Base-by-base conservation (phyloP, 1,284 basidiomycete genomes). In the Ustilago esculenta region DNA sequence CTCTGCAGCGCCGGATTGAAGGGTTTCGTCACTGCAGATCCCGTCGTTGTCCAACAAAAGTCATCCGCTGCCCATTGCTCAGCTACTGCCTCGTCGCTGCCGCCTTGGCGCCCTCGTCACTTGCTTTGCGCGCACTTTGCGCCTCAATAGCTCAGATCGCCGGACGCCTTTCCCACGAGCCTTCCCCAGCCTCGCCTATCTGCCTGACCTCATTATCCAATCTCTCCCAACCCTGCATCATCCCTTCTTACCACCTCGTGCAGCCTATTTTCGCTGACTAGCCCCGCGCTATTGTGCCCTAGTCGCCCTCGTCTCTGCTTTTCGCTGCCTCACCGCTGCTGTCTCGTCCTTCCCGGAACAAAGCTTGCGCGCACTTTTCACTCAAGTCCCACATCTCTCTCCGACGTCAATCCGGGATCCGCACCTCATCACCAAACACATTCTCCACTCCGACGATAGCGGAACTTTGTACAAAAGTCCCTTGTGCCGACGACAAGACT, bases 381-480 rank as follows among this genome's bases (percentile, higher is more conserved):
- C 53, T 35, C 37, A 36, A 17, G 18, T 7, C 24, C 18, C 14
- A 20, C 37, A 21, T 43, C 44, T 20, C 35, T 14, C 39, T 25
- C 32, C 53, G 53, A 56, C 60, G 53, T 56, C 42, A 56, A 56
- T 54, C 51, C 27, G 20, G 45, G 3, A 27, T 21, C 17, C 45
- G 23, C 41, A 23, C 5, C 25, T 27, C 44, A 14, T 37, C 12
- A 20, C 9, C 36, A 40, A 21, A 10, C 20, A 20, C 42, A 10
- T 24, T 32, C 27, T 34, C n/a, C 21, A 29, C 44, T 56, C 40
- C 45, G 53, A 49, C 53, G 18, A 14, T 32, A 18, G 11, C 17
- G 30, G 21, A 14, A 29, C 37, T 32, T 52, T 56, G 59, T 63
- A 63, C 59, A 63, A 63, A 56, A 63, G 33, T 55, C 34, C 47